These are phyloP conservation scores for Lodderomyces metapsilosis DNA, from an alignment of 1,139 yeast genomes.

Conservation along the genomic window DNA sequence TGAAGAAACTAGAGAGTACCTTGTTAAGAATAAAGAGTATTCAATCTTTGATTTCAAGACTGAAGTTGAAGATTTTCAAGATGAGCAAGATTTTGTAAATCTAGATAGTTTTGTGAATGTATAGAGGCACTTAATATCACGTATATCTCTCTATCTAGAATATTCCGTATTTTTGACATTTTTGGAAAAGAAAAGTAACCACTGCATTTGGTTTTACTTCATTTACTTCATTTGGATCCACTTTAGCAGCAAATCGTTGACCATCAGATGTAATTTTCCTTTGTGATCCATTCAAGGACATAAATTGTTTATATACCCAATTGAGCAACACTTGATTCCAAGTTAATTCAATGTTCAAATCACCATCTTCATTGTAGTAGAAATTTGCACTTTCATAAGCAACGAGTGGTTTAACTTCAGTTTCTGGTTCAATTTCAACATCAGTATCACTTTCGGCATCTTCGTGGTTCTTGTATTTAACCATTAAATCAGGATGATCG, in stretches of 20 bases:
- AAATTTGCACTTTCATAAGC: slow-evolving; percentile 5
- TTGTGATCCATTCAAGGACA: slow-evolving; percentile 15
- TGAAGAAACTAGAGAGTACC: slow-evolving; percentile 6
- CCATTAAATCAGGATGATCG: slow-evolving; percentile 54
- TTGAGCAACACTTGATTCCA: slow-evolving; percentile 22
- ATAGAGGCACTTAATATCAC: too few relatives aligned
- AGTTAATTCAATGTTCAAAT: slow-evolving; percentile 19
- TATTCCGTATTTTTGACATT: slow-evolving; percentile 34
- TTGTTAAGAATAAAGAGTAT: slow-evolving; percentile 21
- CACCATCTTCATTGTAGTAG: slow-evolving; percentile 16
- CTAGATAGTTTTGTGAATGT: slow-evolving; percentile 38
- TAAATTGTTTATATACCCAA: slow-evolving; percentile 19
- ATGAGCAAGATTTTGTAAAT: slow-evolving; percentile 36
- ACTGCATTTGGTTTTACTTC: slow-evolving; percentile 18
- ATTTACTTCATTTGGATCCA: slow-evolving; percentile 25
- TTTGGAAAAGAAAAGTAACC: slow-evolving; percentile 24
- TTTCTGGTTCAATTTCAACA: not conserved
- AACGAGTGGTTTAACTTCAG: slow-evolving; percentile 10
- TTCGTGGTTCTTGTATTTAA: slow-evolving; percentile 16
- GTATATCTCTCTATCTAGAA: slow-evolving; percentile 17
- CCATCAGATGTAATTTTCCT: slow-evolving; percentile 22
- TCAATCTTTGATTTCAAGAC: slow-evolving; percentile 37
- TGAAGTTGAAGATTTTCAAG: slow-evolving; percentile 30
- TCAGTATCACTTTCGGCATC: slow-evolving; percentile 2
- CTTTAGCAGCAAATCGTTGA: slow-evolving; percentile 22